Evolutionary conservation across 148 eudicot species (phyloP).

Genomic region (Dysphania ambrosioides): DNA sequence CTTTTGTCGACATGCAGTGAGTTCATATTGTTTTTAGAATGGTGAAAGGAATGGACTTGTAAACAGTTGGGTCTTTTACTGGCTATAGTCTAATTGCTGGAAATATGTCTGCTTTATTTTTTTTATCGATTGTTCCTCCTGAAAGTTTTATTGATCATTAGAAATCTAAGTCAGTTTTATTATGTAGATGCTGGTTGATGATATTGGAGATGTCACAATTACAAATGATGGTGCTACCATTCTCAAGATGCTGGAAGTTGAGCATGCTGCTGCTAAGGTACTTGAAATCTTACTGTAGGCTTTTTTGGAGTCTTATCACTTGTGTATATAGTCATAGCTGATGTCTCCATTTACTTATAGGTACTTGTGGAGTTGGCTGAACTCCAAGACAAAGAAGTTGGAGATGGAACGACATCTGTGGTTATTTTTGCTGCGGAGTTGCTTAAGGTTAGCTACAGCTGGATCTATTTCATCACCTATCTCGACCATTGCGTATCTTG

Average conservation of each 20-base stretch:
- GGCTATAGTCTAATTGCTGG: not conserved
- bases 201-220: constrained; percentile 91
- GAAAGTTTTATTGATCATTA: not conserved
- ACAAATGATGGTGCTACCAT: constrained; percentile 98
- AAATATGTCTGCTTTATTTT: not conserved
- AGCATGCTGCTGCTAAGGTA: constrained; percentile 98
- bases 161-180: not conserved
- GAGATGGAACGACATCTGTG: constrained; percentile 99
- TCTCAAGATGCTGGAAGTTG: constrained; percentile 91
- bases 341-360: constrained; percentile 25
- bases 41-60: not conserved
- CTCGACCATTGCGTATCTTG: too few species aligned
- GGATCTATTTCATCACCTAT: not conserved
- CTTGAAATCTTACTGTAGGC: not conserved
- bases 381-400: constrained; percentile 98
- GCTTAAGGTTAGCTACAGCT: constrained; percentile 59
- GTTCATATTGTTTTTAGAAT: not conserved
- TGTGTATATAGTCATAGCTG: not conserved
- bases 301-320: not conserved
- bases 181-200: constrained; percentile 85
- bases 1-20: not conserved
- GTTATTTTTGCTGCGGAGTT: constrained; percentile 96
- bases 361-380: constrained; percentile 98
- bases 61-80: not conserved
- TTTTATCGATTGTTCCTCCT: too few species aligned